Evolutionary conservation across 2,329 filamentous ascomycete genomes (phyloP).

Genomic region (Ceratocystis lukuohia): DNA sequence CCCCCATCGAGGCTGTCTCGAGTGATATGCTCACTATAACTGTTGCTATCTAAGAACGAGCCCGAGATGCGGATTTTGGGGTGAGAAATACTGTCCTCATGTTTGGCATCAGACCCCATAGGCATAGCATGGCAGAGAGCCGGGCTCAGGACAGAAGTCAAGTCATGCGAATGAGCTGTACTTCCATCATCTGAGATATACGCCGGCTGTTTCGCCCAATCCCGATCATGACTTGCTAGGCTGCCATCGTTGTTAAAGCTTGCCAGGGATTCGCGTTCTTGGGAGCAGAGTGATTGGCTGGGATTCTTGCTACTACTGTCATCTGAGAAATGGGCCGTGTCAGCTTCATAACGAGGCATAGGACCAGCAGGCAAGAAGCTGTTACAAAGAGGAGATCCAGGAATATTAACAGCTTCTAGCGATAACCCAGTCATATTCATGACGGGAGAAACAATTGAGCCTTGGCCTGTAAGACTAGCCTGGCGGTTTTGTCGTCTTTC

Average conservation of each 20-base stretch:
- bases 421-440: slow-evolving; percentile 19
- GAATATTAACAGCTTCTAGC: slow-evolving; percentile 9
- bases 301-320: slow-evolving; percentile 46
- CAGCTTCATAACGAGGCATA: slow-evolving; percentile 9
- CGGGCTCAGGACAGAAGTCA: slow-evolving; percentile 22
- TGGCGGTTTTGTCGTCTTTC: slow-evolving; percentile 35
- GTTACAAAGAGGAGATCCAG: slow-evolving; percentile 15
- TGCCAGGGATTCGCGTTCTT: neutral
- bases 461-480: slow-evolving; percentile 30
- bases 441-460: slow-evolving; percentile 24
- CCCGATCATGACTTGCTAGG: slow-evolving; percentile 27
- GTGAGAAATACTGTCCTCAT: slow-evolving; percentile 1
- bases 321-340: neutral
- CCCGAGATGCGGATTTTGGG: slow-evolving; percentile 25
- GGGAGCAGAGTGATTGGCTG: slow-evolving; percentile 30
- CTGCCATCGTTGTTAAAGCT: neutral
- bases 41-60: slow-evolving; percentile 40
- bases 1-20: slow-evolving; percentile 46
- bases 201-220: slow-evolving; percentile 44
- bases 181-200: slow-evolving; percentile 19
- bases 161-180: slow-evolving; percentile 4
- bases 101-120: slow-evolving; percentile 39
- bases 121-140: slow-evolving; percentile 28
- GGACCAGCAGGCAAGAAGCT: slow-evolving; percentile 26
- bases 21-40: slow-evolving; percentile 33